Evolutionary conservation across 257 asterid species (phyloP), one percentile per base, ranked within the genome.

Genomic region (Capsicum chinense): DNA sequence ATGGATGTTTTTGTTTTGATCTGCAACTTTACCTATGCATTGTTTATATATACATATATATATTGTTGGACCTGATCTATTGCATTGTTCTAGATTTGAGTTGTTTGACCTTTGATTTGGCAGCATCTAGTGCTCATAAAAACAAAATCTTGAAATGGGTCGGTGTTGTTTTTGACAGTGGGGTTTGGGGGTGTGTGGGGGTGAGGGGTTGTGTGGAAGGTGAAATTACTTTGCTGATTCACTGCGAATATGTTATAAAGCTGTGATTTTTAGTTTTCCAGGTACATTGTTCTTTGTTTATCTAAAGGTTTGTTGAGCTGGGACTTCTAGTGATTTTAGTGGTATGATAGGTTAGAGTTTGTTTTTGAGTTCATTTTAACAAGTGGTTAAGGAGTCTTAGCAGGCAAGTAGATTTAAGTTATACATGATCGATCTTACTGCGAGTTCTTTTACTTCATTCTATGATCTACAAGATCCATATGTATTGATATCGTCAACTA

Each of bases 51-150:
- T 52, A 7, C 26, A 26, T 26, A 26, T 26, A 26, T 52, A 7
- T 76, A 0, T 76, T 70, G 5, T 33, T 42, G 79, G 79, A 14
- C 59, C 82, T 54, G 82, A 78, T 33, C 82, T 78, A 48, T 54
- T 54, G 50, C 48, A 21, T 74, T 74, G 7, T 50, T 74, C 81
- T 50, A 74, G 50, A 54, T 78, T 78, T 47, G 79, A 39, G 58
- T 71, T 71, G 57, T 71, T 71, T 78, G 82, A 78, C 64, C 82
- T 78, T 26, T 54, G 64, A 78, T 78, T 78, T 54, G 81, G 48
- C 5, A 78, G 47, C 47, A 74, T 74, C 5, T 50, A 74, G 62
- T 74, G 60, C 21, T 74, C 62, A 21, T 12, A 21, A 74, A 74
- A 74, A 74, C 2, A 50, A 26, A 74, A 6, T 21, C 13, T 74